These are phyloP conservation scores for Talaromyces thailandensis DNA, from an alignment of 495 filamentous ascomycete species.

Conservation along the genomic window DNA sequence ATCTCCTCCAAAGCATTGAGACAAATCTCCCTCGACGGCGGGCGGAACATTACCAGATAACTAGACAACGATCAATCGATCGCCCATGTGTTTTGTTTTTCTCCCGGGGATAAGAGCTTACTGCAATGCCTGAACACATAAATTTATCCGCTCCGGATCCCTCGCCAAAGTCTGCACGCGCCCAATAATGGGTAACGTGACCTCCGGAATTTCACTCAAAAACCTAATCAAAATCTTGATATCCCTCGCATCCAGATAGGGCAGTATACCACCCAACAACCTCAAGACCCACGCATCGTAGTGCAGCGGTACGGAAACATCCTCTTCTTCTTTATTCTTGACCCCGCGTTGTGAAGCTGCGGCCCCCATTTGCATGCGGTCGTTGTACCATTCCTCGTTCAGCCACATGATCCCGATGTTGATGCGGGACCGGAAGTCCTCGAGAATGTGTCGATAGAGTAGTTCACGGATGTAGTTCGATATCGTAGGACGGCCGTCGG, in stretches of 20 bases:
- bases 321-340: constrained; percentile 33
- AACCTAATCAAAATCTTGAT: constrained; percentile 76
- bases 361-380: constrained; percentile 50
- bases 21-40: constrained; percentile 71
- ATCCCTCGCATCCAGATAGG: constrained; percentile 79
- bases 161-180: constrained; percentile 72
- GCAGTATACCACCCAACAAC: constrained; percentile 77
- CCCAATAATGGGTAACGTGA: constrained; percentile 59
- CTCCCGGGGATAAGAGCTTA: constrained; percentile 21
- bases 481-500: constrained; percentile 23
- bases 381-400: constrained; percentile 97
- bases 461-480: constrained; percentile 66
- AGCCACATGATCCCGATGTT: constrained; percentile 85
- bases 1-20: constrained; percentile 79
- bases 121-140: constrained; percentile 54
- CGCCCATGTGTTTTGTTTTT: background rate
- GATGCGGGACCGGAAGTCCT: constrained; percentile 82
- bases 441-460: constrained; percentile 73
- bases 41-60: constrained; percentile 79
- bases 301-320: constrained; percentile 35
- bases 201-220: constrained; percentile 80
- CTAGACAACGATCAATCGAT: constrained; percentile 22
- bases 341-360: constrained; percentile 28
- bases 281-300: constrained; percentile 76
- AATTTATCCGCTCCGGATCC: constrained; percentile 71